Evolutionary conservation across 257 asterid genomes (phyloP).

Genomic region (Primulina eburnea): DNA sequence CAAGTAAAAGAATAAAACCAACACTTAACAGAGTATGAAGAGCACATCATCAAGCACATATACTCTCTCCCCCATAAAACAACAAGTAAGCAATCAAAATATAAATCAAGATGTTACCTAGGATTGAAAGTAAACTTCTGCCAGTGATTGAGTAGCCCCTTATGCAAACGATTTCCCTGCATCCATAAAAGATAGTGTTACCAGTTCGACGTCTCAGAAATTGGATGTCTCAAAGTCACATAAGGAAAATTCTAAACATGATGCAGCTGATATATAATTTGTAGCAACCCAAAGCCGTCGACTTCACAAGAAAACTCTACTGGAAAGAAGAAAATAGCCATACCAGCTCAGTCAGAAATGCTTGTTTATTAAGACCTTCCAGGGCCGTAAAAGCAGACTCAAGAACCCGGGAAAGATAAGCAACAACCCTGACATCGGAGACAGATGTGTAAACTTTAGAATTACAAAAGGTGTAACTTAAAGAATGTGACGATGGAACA

Average conservation of each 20-base stretch:
- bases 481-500: conserved; percentile 1
- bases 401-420: conserved; percentile 92
- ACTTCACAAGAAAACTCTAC: conserved; percentile 11
- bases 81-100: background rate
- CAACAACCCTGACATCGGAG: conserved; percentile 70
- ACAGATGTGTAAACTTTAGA: conserved; percentile 22
- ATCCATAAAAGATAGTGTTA: conserved; percentile 23
- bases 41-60: background rate
- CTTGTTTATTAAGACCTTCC: conserved; percentile 97
- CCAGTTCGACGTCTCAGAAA: background rate
- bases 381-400: conserved; percentile 97
- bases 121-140: conserved; percentile 97
- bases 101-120: conserved; percentile 46
- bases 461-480: background rate
- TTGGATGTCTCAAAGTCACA: background rate
- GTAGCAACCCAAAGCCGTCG: background rate
- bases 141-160: conserved; percentile 87
- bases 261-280: too few species aligned
- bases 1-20: background rate
- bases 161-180: conserved; percentile 91
- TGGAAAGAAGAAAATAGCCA: conserved; percentile 22
- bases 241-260: background rate
- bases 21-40: background rate
- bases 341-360: conserved; percentile 93
- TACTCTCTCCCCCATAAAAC: background rate